A percentile compares a stretch with the other conserved stretches of the same genome.
phyloP scores from a whole-genome alignment of 805 yeast genomes.

The Saccharomyces eubayanus region DNA sequence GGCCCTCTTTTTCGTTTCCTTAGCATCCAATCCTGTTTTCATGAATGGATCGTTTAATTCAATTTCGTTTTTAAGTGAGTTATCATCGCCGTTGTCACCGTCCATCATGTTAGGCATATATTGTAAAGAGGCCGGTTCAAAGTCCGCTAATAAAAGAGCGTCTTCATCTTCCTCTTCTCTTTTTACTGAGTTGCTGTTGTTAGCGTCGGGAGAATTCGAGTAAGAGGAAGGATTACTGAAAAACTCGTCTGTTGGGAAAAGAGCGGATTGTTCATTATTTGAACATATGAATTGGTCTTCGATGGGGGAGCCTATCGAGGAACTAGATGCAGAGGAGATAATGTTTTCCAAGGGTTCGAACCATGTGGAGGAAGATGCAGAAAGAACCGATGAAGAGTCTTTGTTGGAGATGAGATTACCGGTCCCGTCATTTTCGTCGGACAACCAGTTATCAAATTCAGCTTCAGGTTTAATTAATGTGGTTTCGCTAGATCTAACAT shows the following conservation, averaged over 20 bases:
- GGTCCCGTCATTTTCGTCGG: conserved; percentile 9
- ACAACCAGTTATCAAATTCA: conserved; percentile 15
- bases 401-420: conserved; percentile 2
- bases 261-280: neutral
- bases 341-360: conserved; percentile 24
- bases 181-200: neutral
- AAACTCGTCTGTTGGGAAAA: conserved; percentile 1
- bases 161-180: neutral
- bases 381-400: conserved; percentile 7
- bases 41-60: neutral
- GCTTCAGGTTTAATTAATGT: neutral
- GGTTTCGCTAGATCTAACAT: neutral
- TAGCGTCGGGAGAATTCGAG: conserved; percentile 5
- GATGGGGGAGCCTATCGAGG: conserved; percentile 18
- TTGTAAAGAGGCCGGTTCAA: neutral
- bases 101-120: neutral
- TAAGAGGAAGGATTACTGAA: conserved; percentile 10
- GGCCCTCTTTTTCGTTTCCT: conserved; percentile 19
- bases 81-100: neutral
- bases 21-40: neutral
- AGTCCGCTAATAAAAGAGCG: neutral
- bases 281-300: conserved; percentile 3
- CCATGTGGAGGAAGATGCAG: conserved; percentile 12
- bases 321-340: conserved; percentile 19
- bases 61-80: neutral